Base-by-base conservation (phyloP, 1,284 basidiomycete species). In the Heterobasidion occidentale region DNA sequence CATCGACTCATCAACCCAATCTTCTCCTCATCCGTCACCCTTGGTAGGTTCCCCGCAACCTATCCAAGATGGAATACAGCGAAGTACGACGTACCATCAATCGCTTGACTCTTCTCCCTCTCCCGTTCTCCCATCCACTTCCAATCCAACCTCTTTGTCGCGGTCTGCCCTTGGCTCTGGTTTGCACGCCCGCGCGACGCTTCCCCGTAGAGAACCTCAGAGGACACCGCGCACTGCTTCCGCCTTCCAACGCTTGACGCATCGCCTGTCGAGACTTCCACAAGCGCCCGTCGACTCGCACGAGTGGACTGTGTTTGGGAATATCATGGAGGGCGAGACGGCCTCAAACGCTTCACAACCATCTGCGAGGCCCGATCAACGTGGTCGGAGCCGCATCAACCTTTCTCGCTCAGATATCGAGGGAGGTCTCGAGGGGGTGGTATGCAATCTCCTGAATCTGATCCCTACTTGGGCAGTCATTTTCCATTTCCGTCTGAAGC, bases 261-360 rank as follows among this genome's bases (percentile, higher is more conserved):
- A 15, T 15, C 20, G 35, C 14, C 33, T 35, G 11, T 35, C 27
- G 33, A 36, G 14, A 14, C 35, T n/a, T 35, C 33, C 33, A 12
- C 6, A 20, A 50, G 4, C 54, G 12, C 11, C 46, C 7, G 27
- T 8, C 1, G 9, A 9, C 9, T 20, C 44, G 3, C 56, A 55
- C 9, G 75, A 81, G 69, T 90, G 88, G 88, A 74, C 83, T 0
- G 71, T 90, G 6, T 90, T 90, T 63, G 79, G 77, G 3, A 83
- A 89, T 63, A 67, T 86, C 38, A 87, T 90, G 83, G 78, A 84
- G 63, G 79, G 83, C 59, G 83, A 84, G 51, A 78, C 76, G 2
- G 74, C 50, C 8, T 6, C 9, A 27, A 19, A 9, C 17, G 15
- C 14, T 19, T n/a, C 19, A 36, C 42, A 35, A 9, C 9, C 17